Evolutionary conservation across 257 asterid species (phyloP).

Genomic region (Solanum rostratum): DNA sequence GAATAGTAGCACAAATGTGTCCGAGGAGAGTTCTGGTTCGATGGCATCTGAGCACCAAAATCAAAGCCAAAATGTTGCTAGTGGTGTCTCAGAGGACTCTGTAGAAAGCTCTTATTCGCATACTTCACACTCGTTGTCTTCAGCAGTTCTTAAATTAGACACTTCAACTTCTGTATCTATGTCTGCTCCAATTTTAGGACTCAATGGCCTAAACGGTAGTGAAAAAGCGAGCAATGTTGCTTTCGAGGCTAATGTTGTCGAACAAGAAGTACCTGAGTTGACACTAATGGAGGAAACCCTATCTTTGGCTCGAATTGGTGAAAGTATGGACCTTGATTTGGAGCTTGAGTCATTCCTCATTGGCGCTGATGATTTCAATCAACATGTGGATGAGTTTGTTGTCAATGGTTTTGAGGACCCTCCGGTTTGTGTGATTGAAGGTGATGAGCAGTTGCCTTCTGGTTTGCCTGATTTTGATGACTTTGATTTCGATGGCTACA

Average conservation of each 20-base stretch:
- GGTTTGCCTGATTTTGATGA: slow-evolving; percentile 46
- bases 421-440: slow-evolving; percentile 26
- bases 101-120: slow-evolving; percentile 30
- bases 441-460: slow-evolving; percentile 12
- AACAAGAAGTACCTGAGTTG: background rate
- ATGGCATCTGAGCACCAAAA: background rate
- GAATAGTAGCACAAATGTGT: background rate
- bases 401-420: slow-evolving; percentile 32
- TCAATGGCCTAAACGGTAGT: background rate
- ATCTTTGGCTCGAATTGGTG: slow-evolving; percentile 25
- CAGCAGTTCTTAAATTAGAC: slow-evolving; percentile 39
- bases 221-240: background rate
- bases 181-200: background rate
- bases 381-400: slow-evolving; percentile 30
- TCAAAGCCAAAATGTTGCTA: background rate
- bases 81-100: slow-evolving; percentile 20
- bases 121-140: slow-evolving; percentile 36
- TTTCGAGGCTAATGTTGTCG: background rate
- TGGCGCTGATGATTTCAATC: slow-evolving; percentile 13
- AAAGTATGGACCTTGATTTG: slow-evolving; percentile 38
- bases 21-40: slow-evolving; percentile 9
- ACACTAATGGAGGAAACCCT: slow-evolving; percentile 13
- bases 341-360: slow-evolving; percentile 29
- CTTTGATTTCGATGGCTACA: slow-evolving; percentile 43
- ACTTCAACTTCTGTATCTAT: slow-evolving; percentile 17